Evolutionary conservation across 768 basidiomycete genomes (phyloP).

Genomic region (Lactarius hatsudake): DNA sequence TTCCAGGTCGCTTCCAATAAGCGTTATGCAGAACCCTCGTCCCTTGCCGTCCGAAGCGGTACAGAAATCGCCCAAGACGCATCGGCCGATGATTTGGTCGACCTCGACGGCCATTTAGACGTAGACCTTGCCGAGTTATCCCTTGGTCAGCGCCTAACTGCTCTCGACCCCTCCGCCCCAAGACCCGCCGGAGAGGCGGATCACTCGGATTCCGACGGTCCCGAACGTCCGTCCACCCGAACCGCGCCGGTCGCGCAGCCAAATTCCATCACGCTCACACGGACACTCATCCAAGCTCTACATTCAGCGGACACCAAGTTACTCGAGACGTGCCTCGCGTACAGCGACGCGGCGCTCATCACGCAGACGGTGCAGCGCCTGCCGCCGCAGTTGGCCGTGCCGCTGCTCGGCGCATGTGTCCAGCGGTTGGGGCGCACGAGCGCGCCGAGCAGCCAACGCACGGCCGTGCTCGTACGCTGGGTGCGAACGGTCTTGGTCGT

Average conservation of each 20-base stretch:
- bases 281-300: conserved; percentile 92
- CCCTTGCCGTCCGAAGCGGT: conserved; percentile 65
- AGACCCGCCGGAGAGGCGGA: conserved; percentile 39
- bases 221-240: conserved; percentile 34
- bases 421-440: conserved; percentile 82
- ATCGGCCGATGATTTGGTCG: conserved; percentile 48
- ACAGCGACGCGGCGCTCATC: conserved; percentile 79
- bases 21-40: conserved; percentile 65
- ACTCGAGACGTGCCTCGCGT: conserved; percentile 81
- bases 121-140: conserved; percentile 88
- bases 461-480: conserved; percentile 68
- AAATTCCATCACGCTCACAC: conserved; percentile 84
- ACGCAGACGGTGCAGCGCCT: conserved; percentile 83
- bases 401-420: conserved; percentile 82
- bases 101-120: conserved; percentile 69
- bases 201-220: conserved; percentile 48
- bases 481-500: conserved; percentile 77
- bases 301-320: conserved; percentile 91
- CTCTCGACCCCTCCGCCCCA: conserved; percentile 50
- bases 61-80: conserved; percentile 58
- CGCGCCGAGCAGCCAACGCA: conserved; percentile 77
- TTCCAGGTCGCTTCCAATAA: conserved; percentile 48
- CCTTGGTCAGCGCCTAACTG: conserved; percentile 85
- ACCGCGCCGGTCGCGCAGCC: conserved; percentile 34
- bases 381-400: conserved; percentile 83